These are phyloP conservation scores for Mucor plumbeus DNA, from an alignment of 371 early-diverging fungal genomes.

Conservation along the genomic window DNA sequence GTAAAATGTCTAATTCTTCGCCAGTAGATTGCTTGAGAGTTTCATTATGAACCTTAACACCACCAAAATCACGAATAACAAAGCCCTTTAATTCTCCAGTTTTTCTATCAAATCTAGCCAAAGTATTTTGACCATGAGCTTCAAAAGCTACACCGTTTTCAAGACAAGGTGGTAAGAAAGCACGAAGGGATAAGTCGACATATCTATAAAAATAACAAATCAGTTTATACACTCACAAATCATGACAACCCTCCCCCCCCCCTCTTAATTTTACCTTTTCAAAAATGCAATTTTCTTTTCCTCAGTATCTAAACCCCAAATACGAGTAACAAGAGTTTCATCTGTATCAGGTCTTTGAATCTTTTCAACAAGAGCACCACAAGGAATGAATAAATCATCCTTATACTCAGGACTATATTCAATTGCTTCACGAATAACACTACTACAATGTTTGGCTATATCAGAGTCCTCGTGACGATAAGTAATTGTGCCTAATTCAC, in stretches of 20 bases:
- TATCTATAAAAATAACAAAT: slow-evolving; percentile 29
- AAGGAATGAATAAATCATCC: slow-evolving; percentile 62
- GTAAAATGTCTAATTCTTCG: slow-evolving; percentile 58
- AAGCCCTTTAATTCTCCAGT: slow-evolving; percentile 68
- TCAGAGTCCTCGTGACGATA: slow-evolving; percentile 60
- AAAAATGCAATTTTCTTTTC: slow-evolving; percentile 61
- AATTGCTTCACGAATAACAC: slow-evolving; percentile 64
- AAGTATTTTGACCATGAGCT: slow-evolving; percentile 74
- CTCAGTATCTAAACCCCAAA: slow-evolving; percentile 61
- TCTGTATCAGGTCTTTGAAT: slow-evolving; percentile 56
- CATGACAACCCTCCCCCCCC: not conserved
- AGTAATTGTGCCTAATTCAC: slow-evolving; percentile 66
- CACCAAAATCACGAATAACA: slow-evolving; percentile 79
- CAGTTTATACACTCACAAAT: not conserved
- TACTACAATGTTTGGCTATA: slow-evolving; percentile 71
- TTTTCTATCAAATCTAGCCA: slow-evolving; percentile 63
- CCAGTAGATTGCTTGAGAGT: slow-evolving; percentile 54
- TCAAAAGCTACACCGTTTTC: slow-evolving; percentile 77
- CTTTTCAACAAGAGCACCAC: slow-evolving; percentile 71
- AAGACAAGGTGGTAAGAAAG: slow-evolving; percentile 69
- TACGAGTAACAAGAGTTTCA: slow-evolving; percentile 48
- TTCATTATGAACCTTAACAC: slow-evolving; percentile 66
- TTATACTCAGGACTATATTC: slow-evolving; percentile 50
- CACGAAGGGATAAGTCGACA: slow-evolving; percentile 56
- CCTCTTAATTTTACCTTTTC: slow-evolving; percentile 39